Conservation (phyloP, 164 flowering plant genomes). For the Magnolia officinalis region DNA sequence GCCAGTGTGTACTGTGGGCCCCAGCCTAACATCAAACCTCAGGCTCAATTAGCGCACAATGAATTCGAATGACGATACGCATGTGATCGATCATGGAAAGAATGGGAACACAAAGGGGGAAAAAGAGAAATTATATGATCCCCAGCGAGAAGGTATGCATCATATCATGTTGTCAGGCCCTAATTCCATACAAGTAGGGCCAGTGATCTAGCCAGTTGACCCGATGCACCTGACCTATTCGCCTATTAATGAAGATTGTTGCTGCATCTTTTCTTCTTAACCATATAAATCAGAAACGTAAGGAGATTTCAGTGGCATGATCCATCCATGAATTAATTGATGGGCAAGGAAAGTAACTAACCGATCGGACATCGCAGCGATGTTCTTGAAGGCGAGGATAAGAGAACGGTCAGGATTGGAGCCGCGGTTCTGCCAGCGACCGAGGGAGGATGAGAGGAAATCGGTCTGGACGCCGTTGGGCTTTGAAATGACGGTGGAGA, state of each 20-base stretch:
- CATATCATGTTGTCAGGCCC: too few species aligned
- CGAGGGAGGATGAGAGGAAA: conserved; percentile 40
- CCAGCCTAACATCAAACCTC: neutral
- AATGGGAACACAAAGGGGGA: too few species aligned
- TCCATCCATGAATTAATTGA: too few species aligned
- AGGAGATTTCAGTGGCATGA: too few species aligned
- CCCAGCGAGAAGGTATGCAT: neutral
- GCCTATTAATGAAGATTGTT: too few species aligned
- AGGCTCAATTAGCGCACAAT: neutral
- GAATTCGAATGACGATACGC: neutral
- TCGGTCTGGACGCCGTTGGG: conserved; percentile 39
- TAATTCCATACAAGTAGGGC: too few species aligned
- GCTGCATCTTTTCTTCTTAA: too few species aligned
- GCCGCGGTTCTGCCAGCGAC: conserved; percentile 46
- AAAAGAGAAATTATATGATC: too few species aligned
- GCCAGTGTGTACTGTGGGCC: too few species aligned
- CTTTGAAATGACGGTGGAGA: conserved; percentile 39
- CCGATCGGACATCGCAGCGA: conserved; percentile 49
- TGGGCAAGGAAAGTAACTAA: neutral
- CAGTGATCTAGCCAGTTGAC: neutral
- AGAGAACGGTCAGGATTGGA: conserved; percentile 42
- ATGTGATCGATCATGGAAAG: neutral
- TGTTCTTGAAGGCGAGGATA: conserved; percentile 34
- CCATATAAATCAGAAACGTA: too few species aligned
- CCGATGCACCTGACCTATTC: neutral